phyloP scores from a whole-genome alignment of 139 green algal genomes.

The Protoeuglena noctilucae region DNA sequence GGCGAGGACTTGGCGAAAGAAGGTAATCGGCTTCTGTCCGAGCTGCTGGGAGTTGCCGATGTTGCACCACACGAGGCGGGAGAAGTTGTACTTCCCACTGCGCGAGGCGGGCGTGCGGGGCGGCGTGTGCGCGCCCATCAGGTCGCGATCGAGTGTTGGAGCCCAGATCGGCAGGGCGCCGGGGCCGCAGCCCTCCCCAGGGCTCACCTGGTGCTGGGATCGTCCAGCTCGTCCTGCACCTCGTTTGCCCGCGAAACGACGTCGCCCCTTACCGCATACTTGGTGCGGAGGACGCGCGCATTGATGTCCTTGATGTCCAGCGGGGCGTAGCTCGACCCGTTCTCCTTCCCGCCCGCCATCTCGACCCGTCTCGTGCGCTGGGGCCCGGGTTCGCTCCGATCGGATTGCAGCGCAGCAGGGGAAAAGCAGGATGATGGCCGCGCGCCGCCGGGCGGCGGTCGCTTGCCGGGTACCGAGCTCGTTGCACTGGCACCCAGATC shows the following conservation, averaged over 20 bases:
- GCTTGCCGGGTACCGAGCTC: no score
- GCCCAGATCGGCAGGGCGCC: not conserved
- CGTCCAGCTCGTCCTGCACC: constrained; percentile 39
- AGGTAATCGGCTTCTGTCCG: constrained; percentile 85
- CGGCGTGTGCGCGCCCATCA: not conserved
- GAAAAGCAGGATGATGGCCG: no score
- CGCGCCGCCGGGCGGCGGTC: no score
- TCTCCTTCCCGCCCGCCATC: no score
- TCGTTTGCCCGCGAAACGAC: constrained; percentile 55
- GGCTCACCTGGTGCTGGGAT: not conserved
- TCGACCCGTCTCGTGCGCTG: no score
- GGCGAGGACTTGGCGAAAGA: constrained; percentile 68
- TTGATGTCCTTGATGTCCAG: no score
- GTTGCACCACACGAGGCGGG: constrained; percentile 67
- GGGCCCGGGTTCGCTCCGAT: no score
- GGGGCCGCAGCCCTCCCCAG: not conserved
- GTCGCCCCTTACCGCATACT: constrained; percentile 77
- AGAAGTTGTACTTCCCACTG: constrained; percentile 35
- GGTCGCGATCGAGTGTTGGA: not conserved
- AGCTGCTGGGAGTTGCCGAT: constrained; percentile 72
- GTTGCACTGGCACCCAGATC: no score
- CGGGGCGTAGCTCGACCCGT: no score
- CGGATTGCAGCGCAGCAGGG: no score
- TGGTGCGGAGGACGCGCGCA: constrained; percentile 12
- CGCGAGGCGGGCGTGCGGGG: constrained; percentile 7